Evolutionary conservation across 768 basidiomycete genomes (phyloP).

Genomic region (Termitomyces sp.): DNA sequence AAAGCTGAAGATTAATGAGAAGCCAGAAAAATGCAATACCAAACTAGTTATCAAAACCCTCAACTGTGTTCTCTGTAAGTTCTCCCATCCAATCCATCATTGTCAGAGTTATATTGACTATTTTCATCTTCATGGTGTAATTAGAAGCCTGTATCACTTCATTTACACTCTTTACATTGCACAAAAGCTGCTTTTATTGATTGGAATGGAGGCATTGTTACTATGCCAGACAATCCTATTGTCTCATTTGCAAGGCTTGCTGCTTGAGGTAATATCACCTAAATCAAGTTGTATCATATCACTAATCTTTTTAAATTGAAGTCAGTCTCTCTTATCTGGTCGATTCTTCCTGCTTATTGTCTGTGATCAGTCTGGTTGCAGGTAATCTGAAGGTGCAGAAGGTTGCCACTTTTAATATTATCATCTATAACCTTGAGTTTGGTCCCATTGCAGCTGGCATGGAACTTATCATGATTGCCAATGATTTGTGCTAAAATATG

Average conservation of each 20-base stretch:
- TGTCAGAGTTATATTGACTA: conserved; percentile 9
- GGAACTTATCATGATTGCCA: conserved; percentile 66
- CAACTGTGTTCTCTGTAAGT: conserved; percentile 87
- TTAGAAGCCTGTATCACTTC: conserved; percentile 74
- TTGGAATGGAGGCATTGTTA: conserved; percentile 70
- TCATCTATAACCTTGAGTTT: conserved; percentile 61
- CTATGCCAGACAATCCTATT: conserved; percentile 66
- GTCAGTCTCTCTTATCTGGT: conserved; percentile 27
- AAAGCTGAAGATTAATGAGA: conserved; percentile 60
- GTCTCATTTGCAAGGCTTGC: conserved; percentile 80
- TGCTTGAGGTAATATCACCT: conserved; percentile 53
- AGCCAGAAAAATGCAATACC: conserved; percentile 55
- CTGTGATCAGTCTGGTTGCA: conserved; percentile 42
- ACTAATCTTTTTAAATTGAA: conserved; percentile 65
- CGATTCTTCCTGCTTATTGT: neutral
- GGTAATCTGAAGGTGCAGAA: conserved; percentile 73
- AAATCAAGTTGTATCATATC: conserved; percentile 84
- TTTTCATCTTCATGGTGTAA: conserved; percentile 8
- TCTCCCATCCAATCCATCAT: conserved; percentile 15
- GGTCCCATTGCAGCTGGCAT: conserved; percentile 69
- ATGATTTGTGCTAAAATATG: conserved; percentile 59
- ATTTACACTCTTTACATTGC: neutral
- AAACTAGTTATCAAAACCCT: conserved; percentile 75
- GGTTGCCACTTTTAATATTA: conserved; percentile 80
- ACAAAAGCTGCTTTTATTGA: conserved; percentile 79